Evolutionary conservation across 257 asterid genomes (phyloP).

Genomic region (Striga asiatica): DNA sequence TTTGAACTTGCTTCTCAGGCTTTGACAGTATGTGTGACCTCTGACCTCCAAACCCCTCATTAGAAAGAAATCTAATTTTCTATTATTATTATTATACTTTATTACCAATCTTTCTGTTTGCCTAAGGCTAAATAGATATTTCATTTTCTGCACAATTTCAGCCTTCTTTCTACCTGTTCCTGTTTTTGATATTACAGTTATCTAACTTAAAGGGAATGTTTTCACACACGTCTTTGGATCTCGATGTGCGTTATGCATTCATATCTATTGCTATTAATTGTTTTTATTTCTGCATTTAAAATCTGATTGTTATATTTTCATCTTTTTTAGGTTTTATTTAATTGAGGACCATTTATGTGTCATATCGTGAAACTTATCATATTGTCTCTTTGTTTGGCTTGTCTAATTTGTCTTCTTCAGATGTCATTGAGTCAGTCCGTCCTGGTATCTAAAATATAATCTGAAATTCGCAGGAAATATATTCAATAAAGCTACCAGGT

Average conservation of each 20-base stretch:
- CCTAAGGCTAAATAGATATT: not conserved
- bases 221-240: no score
- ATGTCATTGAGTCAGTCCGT: conserved; percentile 10
- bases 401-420: conserved; percentile 1
- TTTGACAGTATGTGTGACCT: not conserved
- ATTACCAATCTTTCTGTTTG: not conserved
- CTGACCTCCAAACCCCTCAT: not conserved
- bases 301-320: not conserved
- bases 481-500: conserved; percentile 90
- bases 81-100: not conserved
- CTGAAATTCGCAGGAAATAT: conserved; percentile 59
- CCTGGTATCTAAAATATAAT: conserved; percentile 1
- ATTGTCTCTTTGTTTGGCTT: conserved; percentile 6
- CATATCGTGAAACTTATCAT: not conserved
- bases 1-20: not conserved
- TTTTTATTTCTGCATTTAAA: not conserved
- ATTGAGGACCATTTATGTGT: not conserved
- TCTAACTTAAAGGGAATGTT: no score
- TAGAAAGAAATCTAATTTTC: not conserved
- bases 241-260: not conserved
- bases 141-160: not conserved
- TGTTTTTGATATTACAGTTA: not conserved
- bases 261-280: not conserved
- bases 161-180: not conserved
- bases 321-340: not conserved